Percentiles rank a stretch among this genome's conserved stretches.
These are phyloP conservation scores for Tulasnella sp. DNA, from an alignment of 768 basidiomycete genomes.

Conservation along the genomic window DNA sequence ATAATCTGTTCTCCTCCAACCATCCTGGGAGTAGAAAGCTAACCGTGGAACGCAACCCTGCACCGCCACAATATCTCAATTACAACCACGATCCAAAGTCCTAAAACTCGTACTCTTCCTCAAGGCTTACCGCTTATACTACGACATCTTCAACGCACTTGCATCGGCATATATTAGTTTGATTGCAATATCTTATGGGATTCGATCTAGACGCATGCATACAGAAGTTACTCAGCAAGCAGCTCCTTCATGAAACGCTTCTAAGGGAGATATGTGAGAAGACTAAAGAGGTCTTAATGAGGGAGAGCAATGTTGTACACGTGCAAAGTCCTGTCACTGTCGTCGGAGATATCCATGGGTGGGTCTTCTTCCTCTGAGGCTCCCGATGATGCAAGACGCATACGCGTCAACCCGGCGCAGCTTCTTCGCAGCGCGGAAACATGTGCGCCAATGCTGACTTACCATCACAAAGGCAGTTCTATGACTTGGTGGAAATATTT, in stretches of 20 bases:
- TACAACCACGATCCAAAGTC: background rate
- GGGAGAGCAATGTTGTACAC: slow-evolving; percentile 97
- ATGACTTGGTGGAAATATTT: slow-evolving; percentile 98
- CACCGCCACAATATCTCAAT: background rate
- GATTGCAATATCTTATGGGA: slow-evolving; percentile 9
- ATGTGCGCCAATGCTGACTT: background rate
- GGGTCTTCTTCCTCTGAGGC: slow-evolving; percentile 29
- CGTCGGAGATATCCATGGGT: slow-evolving; percentile 99
- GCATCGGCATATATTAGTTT: background rate
- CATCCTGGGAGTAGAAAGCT: background rate
- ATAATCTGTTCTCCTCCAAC: background rate
- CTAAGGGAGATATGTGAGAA: slow-evolving; percentile 99
- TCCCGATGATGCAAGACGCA: background rate
- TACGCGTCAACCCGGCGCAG: background rate
- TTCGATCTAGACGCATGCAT: slow-evolving; percentile 98
- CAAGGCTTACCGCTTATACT: background rate
- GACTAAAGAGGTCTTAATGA: slow-evolving; percentile 98
- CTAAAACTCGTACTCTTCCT: background rate
- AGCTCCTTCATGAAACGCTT: slow-evolving; percentile 87
- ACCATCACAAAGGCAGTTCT: slow-evolving; percentile 70
- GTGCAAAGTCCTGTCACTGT: slow-evolving; percentile 95
- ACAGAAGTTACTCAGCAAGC: slow-evolving; percentile 77
- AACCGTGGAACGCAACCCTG: background rate
- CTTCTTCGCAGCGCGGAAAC: background rate
- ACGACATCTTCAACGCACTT: background rate